These are phyloP conservation scores for Aspergillus flavus DNA, from an alignment of 2,329 filamentous ascomycete species.

Conservation along the genomic window DNA sequence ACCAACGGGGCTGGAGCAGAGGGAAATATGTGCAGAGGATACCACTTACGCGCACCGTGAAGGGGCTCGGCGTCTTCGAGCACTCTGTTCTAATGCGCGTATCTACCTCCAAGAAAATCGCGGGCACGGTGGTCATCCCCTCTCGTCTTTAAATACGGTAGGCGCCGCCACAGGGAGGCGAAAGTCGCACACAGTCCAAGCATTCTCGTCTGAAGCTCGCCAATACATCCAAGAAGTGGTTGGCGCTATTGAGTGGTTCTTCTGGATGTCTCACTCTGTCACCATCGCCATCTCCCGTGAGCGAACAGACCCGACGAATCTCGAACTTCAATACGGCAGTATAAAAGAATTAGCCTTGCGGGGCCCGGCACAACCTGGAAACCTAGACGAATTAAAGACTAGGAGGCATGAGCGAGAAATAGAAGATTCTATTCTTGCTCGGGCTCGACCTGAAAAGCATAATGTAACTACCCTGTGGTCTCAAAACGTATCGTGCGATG, in stretches of 20 bases:
- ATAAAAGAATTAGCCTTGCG: not conserved
- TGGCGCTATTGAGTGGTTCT: slow-evolving; percentile 5
- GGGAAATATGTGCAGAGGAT: not conserved
- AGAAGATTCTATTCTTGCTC: not conserved
- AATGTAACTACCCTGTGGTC: not conserved
- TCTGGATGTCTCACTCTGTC: not conserved
- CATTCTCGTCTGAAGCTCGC: not conserved
- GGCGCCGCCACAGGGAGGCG: too few species aligned
- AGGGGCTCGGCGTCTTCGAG: slow-evolving; percentile 1
- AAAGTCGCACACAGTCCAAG: not conserved
- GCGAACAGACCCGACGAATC: not conserved
- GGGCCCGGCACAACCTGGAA: not conserved
- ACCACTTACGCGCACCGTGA: not conserved
- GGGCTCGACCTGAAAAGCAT: not conserved
- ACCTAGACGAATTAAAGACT: not conserved
- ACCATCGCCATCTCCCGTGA: not conserved
- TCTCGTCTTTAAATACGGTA: not conserved
- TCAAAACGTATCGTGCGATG: not conserved
- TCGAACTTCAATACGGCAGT: not conserved
- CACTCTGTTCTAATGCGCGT: slow-evolving; percentile 1
- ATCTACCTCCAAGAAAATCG: not conserved
- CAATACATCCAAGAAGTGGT: slow-evolving; percentile 2
- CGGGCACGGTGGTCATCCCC: too few species aligned
- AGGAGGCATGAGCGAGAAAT: not conserved
- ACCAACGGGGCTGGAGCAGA: not conserved